Conservation (phyloP, 2,329 filamentous ascomycete species). For the Diaporthe nobilis region DNA sequence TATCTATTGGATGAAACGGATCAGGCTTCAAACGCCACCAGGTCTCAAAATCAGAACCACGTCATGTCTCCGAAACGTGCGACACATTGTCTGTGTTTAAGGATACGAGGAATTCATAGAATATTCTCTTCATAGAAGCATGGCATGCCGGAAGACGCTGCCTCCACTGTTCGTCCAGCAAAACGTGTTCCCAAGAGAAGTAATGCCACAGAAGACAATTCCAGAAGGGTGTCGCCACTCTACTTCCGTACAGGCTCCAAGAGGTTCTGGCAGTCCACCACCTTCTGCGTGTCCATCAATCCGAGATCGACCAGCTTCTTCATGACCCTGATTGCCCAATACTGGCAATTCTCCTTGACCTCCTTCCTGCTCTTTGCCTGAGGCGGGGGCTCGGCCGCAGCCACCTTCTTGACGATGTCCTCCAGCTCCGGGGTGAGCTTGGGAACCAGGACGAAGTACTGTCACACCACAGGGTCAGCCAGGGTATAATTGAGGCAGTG, state of each 20-base stretch:
- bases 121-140: neutral
- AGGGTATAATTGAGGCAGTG: neutral
- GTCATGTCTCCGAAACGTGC: neutral
- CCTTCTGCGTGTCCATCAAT: slow-evolving; percentile 7
- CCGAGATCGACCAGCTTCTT: slow-evolving; percentile 5
- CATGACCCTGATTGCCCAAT: slow-evolving; percentile 7
- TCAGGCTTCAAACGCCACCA: neutral
- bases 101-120: neutral
- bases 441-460: neutral
- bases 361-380: slow-evolving; percentile 1
- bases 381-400: slow-evolving; percentile 1
- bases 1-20: neutral
- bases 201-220: neutral
- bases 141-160: neutral
- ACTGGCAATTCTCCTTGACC: slow-evolving; percentile 3
- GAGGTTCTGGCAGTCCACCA: neutral
- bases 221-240: neutral
- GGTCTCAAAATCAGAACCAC: neutral
- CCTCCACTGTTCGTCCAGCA: neutral
- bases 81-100: neutral
- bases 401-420: neutral
- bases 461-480: neutral
- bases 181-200: neutral
- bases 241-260: neutral
- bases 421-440: slow-evolving; percentile 17